Evolutionary conservation across 2,329 filamentous ascomycete genomes (phyloP).

Genomic region (Rutstroemia sp.): DNA sequence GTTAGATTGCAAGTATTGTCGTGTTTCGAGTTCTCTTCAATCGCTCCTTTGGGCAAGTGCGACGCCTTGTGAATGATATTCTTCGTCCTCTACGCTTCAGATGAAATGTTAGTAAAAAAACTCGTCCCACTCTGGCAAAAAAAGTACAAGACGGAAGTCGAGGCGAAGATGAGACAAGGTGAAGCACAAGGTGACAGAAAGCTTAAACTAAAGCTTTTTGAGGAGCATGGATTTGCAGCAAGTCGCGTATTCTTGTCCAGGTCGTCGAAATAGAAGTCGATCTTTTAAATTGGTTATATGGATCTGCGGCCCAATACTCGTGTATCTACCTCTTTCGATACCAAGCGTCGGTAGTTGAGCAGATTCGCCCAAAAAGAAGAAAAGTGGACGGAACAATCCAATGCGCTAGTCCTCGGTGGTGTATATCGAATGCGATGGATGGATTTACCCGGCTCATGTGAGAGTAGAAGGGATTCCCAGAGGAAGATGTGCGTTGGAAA

Average conservation of each 20-base stretch:
- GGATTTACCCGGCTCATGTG: too few relatives aligned
- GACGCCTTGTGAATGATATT: conserved; percentile 21
- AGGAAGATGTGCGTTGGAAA: too few relatives aligned
- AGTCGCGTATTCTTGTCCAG: background rate
- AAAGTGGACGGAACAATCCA: too few relatives aligned
- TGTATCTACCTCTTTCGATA: too few relatives aligned
- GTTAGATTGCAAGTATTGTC: background rate
- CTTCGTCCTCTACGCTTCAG: conserved; percentile 19
- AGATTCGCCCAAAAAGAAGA: too few relatives aligned
- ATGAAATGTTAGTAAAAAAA: conserved; percentile 22
- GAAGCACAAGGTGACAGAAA: conserved; percentile 26
- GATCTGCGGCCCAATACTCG: too few relatives aligned
- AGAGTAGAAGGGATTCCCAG: too few relatives aligned
- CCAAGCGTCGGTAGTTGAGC: too few relatives aligned
- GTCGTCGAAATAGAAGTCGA: background rate
- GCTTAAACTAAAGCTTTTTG: conserved; percentile 17
- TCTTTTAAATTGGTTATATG: too few relatives aligned
- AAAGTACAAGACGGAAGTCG: conserved; percentile 9
- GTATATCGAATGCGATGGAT: too few relatives aligned
- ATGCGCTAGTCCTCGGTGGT: too few relatives aligned
- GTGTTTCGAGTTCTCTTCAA: background rate
- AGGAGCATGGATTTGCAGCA: background rate
- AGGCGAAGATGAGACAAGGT: conserved; percentile 23
- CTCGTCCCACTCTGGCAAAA: conserved; percentile 2
- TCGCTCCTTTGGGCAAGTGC: conserved; percentile 9